Evolutionary conservation across 1,284 basidiomycete species (phyloP).

Genomic region (Athelia sp.): DNA sequence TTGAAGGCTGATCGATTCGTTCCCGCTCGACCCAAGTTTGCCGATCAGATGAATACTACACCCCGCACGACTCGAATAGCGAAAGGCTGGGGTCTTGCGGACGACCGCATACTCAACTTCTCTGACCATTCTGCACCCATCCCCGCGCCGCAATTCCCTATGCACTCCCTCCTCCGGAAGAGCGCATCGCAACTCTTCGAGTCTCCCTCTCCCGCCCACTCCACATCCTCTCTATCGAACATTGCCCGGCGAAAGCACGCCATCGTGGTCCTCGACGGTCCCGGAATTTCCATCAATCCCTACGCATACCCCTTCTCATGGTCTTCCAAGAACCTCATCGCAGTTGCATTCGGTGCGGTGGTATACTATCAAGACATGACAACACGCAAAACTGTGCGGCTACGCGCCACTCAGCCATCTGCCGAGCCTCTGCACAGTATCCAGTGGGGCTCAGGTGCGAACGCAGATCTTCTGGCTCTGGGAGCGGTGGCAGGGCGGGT

Average conservation of each 20-base stretch:
- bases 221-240: conserved; percentile 36
- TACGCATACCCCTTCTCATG: conserved; percentile 44
- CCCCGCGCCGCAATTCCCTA: conserved; percentile 19
- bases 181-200: conserved; percentile 35
- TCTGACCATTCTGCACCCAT: conserved; percentile 22
- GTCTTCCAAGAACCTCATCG: conserved; percentile 39
- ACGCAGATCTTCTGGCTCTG: conserved; percentile 28
- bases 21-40: conserved; percentile 28
- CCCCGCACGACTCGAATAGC: conserved; percentile 45
- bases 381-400: conserved; percentile 37
- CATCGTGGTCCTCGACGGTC: conserved; percentile 43
- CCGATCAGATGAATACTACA: conserved; percentile 38
- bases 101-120: conserved; percentile 39
- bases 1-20: conserved; percentile 44
- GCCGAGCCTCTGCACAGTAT: conserved; percentile 30
- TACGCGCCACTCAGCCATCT: conserved; percentile 29
- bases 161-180: conserved; percentile 28
- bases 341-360: conserved; percentile 40
- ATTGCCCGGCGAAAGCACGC: conserved; percentile 40
- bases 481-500: conserved; percentile 36
- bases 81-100: conserved; percentile 38
- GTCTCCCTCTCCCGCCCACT: conserved; percentile 23
- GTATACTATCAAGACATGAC: conserved; percentile 46
- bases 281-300: conserved; percentile 38
- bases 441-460: conserved; percentile 28